Evolutionary conservation across 2,329 filamentous ascomycete species (phyloP), one percentile per base, ranked within the genome.

Genomic region (Colletotrichum nymphaeae): DNA sequence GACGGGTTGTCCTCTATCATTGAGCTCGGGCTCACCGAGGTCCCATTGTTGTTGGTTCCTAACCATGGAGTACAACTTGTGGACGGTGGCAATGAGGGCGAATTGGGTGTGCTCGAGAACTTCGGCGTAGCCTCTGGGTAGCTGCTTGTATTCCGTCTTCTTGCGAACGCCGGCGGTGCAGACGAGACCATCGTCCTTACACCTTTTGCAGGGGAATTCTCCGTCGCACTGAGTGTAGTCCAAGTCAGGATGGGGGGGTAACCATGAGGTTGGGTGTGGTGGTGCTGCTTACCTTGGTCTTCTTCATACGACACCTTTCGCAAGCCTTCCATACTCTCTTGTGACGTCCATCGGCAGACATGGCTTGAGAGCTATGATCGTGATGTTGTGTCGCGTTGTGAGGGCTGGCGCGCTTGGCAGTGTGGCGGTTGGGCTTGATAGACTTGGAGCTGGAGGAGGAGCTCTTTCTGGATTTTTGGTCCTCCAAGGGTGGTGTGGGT

Each of bases 271-370:
- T 6, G 24, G 42, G 32, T 28, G 28, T 26, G 22, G n/a, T 37
- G 11, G 60, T 58, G 7, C 4, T 26, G 46, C 74, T 63, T 82
- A 90, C 90, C 89, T 92, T 92, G 67, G 90, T 92, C 85, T 92
- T 92, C 86, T 92, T 92, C 89, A 92, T 92, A 76, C 90, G 84
- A 84, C 90, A 92, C 76, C 90, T 84, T 81, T 92, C 90, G 75
- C 90, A 92, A 22, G 90, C 90, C 79, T 92, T 92, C 90, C 90
- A 92, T 67, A 92, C 90, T 76, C 90, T 84, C 84, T 92, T 92
- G 78, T 92, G 89, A 75, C 90, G 85, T 60, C 86, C 87, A 75
- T 91, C 89, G 28, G 70, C 60, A 65, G 80, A 76, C 75, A 87
- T 83, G 53, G 82, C 82, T 69, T 81, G 79, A 55, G 79, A 73